phyloP scores from a whole-genome alignment of 2,329 filamentous ascomycete genomes.

The Bipolaris victoriae region DNA sequence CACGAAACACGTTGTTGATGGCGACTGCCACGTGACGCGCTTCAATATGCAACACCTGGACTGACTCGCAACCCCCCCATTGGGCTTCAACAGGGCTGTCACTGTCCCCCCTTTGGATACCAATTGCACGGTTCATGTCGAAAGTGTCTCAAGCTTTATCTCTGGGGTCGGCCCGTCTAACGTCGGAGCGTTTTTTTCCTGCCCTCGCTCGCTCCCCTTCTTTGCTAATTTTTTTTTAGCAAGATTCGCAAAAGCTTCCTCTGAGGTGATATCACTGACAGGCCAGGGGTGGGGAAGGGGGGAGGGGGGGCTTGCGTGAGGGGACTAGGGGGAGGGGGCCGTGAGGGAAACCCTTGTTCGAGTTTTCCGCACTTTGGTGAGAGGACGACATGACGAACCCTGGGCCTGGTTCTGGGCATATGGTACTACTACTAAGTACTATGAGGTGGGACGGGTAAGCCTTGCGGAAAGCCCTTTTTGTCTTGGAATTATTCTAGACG shows the following conservation, averaged over 20 bases:
- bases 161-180: slow-evolving; percentile 19
- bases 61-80: slow-evolving; percentile 11
- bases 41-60: slow-evolving; percentile 8
- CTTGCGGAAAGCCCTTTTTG: not conserved
- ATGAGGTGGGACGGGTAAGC: not conserved
- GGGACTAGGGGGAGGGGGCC: slow-evolving; percentile 7
- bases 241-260: slow-evolving; percentile 17
- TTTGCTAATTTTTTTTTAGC: slow-evolving; percentile 9
- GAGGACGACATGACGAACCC: not conserved
- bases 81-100: slow-evolving; percentile 18
- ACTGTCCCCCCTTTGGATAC: slow-evolving; percentile 10
- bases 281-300: slow-evolving; percentile 1
- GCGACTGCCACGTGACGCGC: slow-evolving; percentile 9
- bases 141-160: slow-evolving; percentile 14
- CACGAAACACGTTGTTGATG: slow-evolving; percentile 16
- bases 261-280: slow-evolving; percentile 15
- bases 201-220: not conserved
- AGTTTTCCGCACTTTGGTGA: not conserved
- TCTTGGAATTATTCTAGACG: not conserved
- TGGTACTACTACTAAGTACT: not conserved
- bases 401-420: no score
- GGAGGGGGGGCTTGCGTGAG: not conserved
- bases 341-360: slow-evolving; percentile 11
- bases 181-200: slow-evolving; percentile 14
- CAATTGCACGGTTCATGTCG: slow-evolving; percentile 13